Evolutionary conservation across 495 filamentous ascomycete genomes (phyloP), one percentile per base, ranked within the genome.

Genomic region (Penicillium egyptiacum): DNA sequence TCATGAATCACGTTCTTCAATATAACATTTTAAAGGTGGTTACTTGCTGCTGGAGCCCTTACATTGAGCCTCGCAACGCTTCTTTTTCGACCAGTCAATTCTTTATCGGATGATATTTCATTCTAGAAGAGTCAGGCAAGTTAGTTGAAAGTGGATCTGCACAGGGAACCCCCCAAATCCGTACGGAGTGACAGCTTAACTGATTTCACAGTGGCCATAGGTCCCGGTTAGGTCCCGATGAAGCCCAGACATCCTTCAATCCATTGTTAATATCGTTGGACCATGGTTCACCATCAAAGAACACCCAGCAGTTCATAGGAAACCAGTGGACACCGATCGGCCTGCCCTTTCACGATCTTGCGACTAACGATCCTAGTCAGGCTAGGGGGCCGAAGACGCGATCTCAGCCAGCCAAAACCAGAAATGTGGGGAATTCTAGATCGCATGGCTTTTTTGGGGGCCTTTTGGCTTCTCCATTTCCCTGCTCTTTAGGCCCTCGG

Each of bases 281-380:
- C 53, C 43, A 55, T 55, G 43, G 53, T 55, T 55, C 52, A 49
- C 17, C 45, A 26, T 60, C 30, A 56, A 50, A 47, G 41, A 61
- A 55, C 30, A 14, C 9, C 16, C 2, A 3, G n/a, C 51, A 31
- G 64, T 59, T 62, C 56, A 57, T 62, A 26, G 44, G 43, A 56
- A 63, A 63, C 57, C 57, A 46, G 63, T 68, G 66, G 63, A 50
- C 63, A 61, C 60, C 47, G 65, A 67, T 67, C 65, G 65, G 59
- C 64, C 56, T 55, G 22, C 55, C 50, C 57, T 17, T 39, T 39
- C 35, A 59, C 63, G 66, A 68, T 68, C 65, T 63, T 12, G 53
- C 45, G 50, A 68, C 62, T 65, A 62, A 59, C 58, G 48, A 59
- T 64, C 53, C 57, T 40, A 53, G 59, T 49, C 55, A 61, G 58